Base-by-base conservation (phyloP, 192 early-diverging fungal genomes). In the Backusella australiensis region DNA sequence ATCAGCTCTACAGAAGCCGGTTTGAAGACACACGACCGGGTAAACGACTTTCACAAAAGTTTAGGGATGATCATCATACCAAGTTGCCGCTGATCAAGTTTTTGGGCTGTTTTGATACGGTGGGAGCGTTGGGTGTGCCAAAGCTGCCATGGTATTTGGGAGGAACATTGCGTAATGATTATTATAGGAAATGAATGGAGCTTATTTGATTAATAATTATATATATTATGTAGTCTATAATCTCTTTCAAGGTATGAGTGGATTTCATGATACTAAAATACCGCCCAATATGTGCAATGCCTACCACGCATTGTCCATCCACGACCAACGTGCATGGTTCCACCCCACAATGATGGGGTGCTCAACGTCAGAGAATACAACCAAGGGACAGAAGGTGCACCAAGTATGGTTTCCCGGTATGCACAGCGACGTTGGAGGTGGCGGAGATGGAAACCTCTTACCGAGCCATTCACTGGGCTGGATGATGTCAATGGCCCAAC, bases 321-420 rank as follows among this genome's bases (percentile, higher is more conserved):
- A 77, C 29, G 76, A 77, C 11, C 76, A 77, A 67, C 76, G 76
- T 36, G 56, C 17, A 7, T 77, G 76, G 76, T 77, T 72, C 26
- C 36, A 59, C 17, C 76, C 76, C 21, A 66, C 71, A 1, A 39
- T 77, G 7, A 77, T 77, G 76, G 21, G 32, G 0, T 77, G 26
- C 34, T 17, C 70, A 14, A 15, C 42, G 9, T 44, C 35, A n/a
- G 21, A 14, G 29, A 67, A 67, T 3, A 34, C 29, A n/a, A 14
- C n/a, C 2, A 34, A 41, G 1, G 59, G 67, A 9, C 76, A 77
- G 35, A 69, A 32, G 21, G 34, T 77, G 6, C 59, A 49, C n/a
- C 76, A 77, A 59, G 53, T 72, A 1, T 77, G 76, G 76, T 77
- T 77, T 34, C 76, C 76, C 11, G 76, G 76, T 36, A 41, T 77